Evolutionary conservation across 208 protist genomes (phyloP).

Genomic region (Leishmania amazonensis): DNA sequence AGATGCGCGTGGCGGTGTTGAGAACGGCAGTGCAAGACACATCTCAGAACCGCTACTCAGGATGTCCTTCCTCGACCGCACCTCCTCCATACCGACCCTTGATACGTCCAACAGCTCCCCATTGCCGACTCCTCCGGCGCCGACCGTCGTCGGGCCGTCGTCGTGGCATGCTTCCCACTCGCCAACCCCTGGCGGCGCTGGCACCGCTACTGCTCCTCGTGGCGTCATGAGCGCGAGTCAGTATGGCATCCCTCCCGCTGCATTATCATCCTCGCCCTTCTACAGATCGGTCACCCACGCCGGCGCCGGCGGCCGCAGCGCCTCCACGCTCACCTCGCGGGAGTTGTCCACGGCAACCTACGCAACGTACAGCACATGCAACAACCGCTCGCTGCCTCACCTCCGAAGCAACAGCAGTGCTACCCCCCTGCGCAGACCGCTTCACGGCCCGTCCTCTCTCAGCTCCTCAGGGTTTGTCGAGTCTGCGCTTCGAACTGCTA

Average conservation of each 20-base stretch:
- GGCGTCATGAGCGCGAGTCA: neutral
- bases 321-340: neutral
- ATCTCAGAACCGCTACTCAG: neutral
- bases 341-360: slow-evolving; percentile 10
- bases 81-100: neutral
- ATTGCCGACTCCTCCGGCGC: slow-evolving; percentile 11
- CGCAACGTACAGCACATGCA: neutral
- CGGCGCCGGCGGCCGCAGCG: slow-evolving; percentile 1
- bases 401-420: neutral
- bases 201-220: neutral
- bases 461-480: slow-evolving; percentile 24
- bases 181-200: neutral
- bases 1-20: neutral
- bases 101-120: slow-evolving; percentile 14
- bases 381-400: neutral
- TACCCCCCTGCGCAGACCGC: neutral
- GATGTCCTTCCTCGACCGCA: neutral
- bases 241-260: neutral
- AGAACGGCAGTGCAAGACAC: neutral
- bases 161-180: neutral
- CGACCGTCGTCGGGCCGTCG: neutral
- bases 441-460: neutral
- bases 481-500: slow-evolving; percentile 15
- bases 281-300: slow-evolving; percentile 11
- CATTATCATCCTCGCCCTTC: neutral